Percentiles rank a stretch among this genome's conserved stretches.
These are phyloP conservation scores for Phytophthora meadii DNA, from an alignment of 352 stramenopile genomes.

Conservation along the genomic window DNA sequence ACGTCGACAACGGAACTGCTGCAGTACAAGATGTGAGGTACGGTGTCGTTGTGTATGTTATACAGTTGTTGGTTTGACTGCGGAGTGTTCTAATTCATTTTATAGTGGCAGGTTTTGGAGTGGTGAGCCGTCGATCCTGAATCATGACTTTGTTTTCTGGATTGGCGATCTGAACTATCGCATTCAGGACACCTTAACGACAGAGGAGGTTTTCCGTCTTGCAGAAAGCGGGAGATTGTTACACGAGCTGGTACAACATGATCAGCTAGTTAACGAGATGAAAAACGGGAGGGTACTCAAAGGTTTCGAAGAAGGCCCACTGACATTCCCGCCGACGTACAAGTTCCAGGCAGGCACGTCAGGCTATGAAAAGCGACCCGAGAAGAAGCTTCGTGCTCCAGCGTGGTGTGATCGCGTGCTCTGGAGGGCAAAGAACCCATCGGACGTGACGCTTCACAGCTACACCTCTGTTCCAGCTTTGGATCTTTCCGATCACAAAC, in stretches of 20 bases:
- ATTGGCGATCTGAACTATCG: constrained; percentile 93
- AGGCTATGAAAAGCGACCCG: constrained; percentile 96
- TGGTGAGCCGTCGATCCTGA: constrained; percentile 84
- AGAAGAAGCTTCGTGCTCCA: constrained; percentile 99
- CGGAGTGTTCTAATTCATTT: neutral
- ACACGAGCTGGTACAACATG: constrained; percentile 45
- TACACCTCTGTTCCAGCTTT: constrained; percentile 93
- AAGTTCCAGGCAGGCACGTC: constrained; percentile 97
- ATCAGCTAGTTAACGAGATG: constrained; percentile 80
- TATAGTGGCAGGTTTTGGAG: constrained; percentile 49
- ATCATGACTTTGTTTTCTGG: constrained; percentile 99
- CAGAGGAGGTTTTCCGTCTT: constrained; percentile 77
- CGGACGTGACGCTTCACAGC: constrained; percentile 67
- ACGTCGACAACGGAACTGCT: constrained; percentile 20
- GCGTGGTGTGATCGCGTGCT: constrained; percentile 95
- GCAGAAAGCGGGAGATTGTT: constrained; percentile 50
- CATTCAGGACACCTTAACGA: constrained; percentile 80
- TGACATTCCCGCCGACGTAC: constrained; percentile 97
- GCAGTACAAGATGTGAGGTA: constrained; percentile 42
- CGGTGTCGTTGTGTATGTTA: neutral
- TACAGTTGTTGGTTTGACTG: neutral
- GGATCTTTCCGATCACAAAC: constrained; percentile 98
- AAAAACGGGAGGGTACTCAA: constrained; percentile 79
- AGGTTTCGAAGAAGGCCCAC: constrained; percentile 90
- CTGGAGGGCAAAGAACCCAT: constrained; percentile 71